Base-by-base conservation (phyloP, 2,329 filamentous ascomycete genomes). In the Aspergillus eucalypticola region DNA sequence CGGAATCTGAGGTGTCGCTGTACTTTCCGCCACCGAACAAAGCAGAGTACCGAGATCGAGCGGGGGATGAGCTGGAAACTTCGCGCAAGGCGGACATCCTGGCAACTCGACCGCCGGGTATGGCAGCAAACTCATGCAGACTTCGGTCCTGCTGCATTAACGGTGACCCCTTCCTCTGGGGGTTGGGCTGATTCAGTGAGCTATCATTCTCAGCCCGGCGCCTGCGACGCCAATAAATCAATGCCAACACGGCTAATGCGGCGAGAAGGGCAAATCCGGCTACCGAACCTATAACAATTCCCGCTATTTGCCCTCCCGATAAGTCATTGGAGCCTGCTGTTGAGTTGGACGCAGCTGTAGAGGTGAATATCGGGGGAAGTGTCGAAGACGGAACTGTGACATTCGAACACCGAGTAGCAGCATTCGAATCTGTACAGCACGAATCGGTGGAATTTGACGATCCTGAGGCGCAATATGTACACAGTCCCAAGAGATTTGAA, bases 1-100 rank as follows among this genome's bases (percentile, higher is more conserved):
- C 89, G 0, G 91, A 92, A 58, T 80, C 78, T 3, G 78, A 80
- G 1, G 75, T 73, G 64, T 81, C 78, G 81, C 87, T 63, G 74
- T 86, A 67, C 75, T 84, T 69, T 70, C 78, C 44, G 21, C 78
- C 79, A 41, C 80, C 78, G 21, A 78, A 78, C 39, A 80, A 79
- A 13, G 81, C 79, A 8, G 81, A 81, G 7, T 76, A 79, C 72
- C 74, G 83, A 59, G 84, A 83, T 32, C 81, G 81, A 2, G 82
- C 82, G 1, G 86, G 83, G 3, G 86, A 86, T 21, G 87, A 84
- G 60, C 83, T 86, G 0, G 87, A 86, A 57, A 89, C 86, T 5
- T 88, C 89, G 77, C 97, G 94, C 55, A 99, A 78, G 35, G 95
- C 95, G 41, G 94, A 93, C 95, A 99, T 98, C 58, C 95, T 88